Percentiles rank a stretch among this genome's conserved stretches.
Evolutionary conservation across 2,329 filamentous ascomycete genomes (phyloP).

Genomic region (Stagonosporopsis cucurbitacearum): DNA sequence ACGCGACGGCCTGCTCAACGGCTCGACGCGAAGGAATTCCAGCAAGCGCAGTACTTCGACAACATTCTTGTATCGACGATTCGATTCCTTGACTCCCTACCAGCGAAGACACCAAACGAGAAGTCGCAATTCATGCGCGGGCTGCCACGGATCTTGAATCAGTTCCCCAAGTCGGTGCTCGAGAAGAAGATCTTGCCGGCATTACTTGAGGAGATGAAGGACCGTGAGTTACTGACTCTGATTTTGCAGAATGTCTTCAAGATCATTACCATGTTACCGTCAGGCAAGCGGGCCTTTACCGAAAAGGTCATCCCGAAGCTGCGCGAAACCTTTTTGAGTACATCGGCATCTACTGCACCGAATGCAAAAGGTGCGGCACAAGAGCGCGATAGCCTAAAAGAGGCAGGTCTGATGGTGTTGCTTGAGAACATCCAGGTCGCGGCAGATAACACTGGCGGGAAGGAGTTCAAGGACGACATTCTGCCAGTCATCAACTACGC

Average conservation of each 20-base stretch:
- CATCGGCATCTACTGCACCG: conserved; percentile 55
- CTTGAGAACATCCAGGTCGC: conserved; percentile 81
- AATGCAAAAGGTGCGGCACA: conserved; percentile 54
- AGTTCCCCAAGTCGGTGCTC: conserved; percentile 91
- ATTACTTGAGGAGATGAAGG: conserved; percentile 90
- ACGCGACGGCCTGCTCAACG: conserved; percentile 86
- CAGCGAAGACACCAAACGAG: conserved; percentile 88
- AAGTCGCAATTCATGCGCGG: conserved; percentile 93
- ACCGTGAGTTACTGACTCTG: conserved; percentile 81
- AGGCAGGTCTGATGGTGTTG: conserved; percentile 89
- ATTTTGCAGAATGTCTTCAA: conserved; percentile 93
- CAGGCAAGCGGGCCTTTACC: conserved; percentile 76
- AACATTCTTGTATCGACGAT: conserved; percentile 97
- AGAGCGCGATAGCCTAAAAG: conserved; percentile 82
- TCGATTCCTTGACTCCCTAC: conserved; percentile 88
- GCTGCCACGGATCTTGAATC: conserved; percentile 82
- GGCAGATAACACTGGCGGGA: conserved; percentile 81
- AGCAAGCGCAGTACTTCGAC: conserved; percentile 95
- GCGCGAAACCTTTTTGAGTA: conserved; percentile 78
- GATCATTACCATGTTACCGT: conserved; percentile 78
- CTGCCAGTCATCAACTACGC: conserved; percentile 84
- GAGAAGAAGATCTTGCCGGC: conserved; percentile 93
- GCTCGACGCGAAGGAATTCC: conserved; percentile 87
- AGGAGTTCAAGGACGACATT: conserved; percentile 95
- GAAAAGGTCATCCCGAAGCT: conserved; percentile 86